Evolutionary conservation across 78 protist species (phyloP).

Genomic region (Monocercomonoides exilis): DNA sequence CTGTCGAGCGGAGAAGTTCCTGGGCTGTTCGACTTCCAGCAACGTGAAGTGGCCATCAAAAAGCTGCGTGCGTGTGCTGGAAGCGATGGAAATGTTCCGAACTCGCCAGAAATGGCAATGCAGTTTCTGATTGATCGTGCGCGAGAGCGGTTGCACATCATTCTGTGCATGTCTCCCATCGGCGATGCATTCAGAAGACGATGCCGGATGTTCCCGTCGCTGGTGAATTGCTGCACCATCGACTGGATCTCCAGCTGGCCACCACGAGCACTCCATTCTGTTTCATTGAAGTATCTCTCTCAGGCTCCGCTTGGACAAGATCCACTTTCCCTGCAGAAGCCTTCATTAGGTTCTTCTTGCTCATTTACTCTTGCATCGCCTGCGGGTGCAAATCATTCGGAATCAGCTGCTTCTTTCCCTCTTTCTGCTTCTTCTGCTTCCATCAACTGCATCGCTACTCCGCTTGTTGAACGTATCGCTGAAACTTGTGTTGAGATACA

Average conservation of each 20-base stretch:
- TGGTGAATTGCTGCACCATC: constrained; percentile 48
- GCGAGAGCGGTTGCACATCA: constrained; percentile 41
- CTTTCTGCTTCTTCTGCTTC: too few species aligned
- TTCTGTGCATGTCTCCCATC: constrained; percentile 56
- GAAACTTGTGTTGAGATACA: not conserved
- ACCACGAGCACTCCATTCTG: constrained; percentile 48
- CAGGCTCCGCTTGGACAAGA: too few species aligned
- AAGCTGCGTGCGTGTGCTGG: constrained; percentile 14
- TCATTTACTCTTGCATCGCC: too few species aligned
- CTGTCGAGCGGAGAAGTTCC: constrained; percentile 49
- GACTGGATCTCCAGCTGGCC: constrained; percentile 68
- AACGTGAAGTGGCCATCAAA: constrained; percentile 17
- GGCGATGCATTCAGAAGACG: constrained; percentile 49
- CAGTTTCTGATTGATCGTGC: constrained; percentile 24
- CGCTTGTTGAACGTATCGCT: not conserved
- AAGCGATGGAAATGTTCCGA: constrained; percentile 10
- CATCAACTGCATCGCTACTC: too few species aligned
- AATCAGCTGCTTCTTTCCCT: too few species aligned
- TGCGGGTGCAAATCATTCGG: too few species aligned
- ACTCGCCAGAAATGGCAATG: constrained; percentile 30
- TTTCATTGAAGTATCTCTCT: too few species aligned
- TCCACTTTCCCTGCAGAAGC: too few species aligned
- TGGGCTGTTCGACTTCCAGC: constrained; percentile 39
- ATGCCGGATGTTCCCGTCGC: constrained; percentile 47
- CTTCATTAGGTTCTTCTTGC: too few species aligned